These are phyloP conservation scores for Triticum aestivum DNA, from an alignment of 176 grass and related monocot species.

Conservation along the genomic window DNA sequence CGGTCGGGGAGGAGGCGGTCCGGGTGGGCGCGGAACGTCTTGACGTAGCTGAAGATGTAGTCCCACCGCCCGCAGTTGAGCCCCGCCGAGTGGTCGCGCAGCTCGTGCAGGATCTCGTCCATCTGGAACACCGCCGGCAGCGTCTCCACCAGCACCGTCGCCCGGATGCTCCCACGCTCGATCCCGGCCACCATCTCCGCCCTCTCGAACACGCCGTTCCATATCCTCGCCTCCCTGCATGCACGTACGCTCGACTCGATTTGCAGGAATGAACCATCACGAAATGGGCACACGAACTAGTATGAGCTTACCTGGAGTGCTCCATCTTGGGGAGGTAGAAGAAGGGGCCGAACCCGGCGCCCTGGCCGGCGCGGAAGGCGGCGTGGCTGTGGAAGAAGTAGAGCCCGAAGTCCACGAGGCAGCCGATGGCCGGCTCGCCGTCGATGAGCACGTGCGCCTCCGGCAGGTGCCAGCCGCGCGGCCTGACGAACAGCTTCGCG, in stretches of 20 bases:
- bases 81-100: slow-evolving; percentile 77
- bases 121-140: slow-evolving; percentile 92
- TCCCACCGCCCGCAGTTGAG: slow-evolving; percentile 99
- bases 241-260: neutral
- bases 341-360: slow-evolving; percentile 69
- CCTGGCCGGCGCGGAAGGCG: slow-evolving; percentile 59
- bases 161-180: slow-evolving; percentile 67
- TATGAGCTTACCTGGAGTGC: slow-evolving; percentile 62
- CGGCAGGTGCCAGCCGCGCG: slow-evolving; percentile 87
- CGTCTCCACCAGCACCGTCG: slow-evolving; percentile 93
- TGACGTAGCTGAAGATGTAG: slow-evolving; percentile 99
- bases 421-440: slow-evolving; percentile 72
- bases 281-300: neutral
- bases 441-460: slow-evolving; percentile 87
- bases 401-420: slow-evolving; percentile 88
- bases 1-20: slow-evolving; percentile 92
- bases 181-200: slow-evolving; percentile 59
- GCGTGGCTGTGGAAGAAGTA: slow-evolving; percentile 98
- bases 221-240: slow-evolving; percentile 82
- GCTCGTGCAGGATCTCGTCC: slow-evolving; percentile 96
- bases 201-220: slow-evolving; percentile 80
- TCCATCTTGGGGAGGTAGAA: slow-evolving; percentile 99
- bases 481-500: slow-evolving; percentile 83
- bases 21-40: slow-evolving; percentile 78
- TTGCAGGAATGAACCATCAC: neutral